Evolutionary conservation across 1,284 basidiomycete genomes (phyloP).

Genomic region (Microbotryum intermedium): DNA sequence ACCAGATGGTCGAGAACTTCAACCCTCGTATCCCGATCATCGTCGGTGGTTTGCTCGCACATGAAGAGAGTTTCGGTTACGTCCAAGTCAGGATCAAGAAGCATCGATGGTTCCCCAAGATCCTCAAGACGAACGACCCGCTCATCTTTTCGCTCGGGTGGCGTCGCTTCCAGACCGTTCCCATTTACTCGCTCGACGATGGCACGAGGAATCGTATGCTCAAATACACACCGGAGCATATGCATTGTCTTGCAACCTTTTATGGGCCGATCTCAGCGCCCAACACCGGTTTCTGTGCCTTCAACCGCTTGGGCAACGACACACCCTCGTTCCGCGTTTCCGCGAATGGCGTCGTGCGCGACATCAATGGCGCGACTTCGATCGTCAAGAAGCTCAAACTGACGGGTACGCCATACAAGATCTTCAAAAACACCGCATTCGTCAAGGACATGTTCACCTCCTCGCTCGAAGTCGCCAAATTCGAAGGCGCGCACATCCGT

Average conservation of each 20-base stretch:
- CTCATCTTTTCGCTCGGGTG: constrained; percentile 92
- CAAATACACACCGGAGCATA: constrained; percentile 99
- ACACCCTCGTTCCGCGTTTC: constrained; percentile 75
- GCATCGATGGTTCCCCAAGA: constrained; percentile 86
- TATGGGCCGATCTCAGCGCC: constrained; percentile 82
- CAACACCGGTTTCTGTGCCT: constrained; percentile 97
- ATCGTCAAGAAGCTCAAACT: constrained; percentile 99
- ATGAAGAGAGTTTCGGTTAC: constrained; percentile 87
- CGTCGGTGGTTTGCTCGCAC: constrained; percentile 81
- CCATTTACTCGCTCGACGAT: constrained; percentile 94
- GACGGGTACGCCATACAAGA: constrained; percentile 88
- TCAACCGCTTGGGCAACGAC: constrained; percentile 69
- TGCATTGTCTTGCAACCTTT: constrained; percentile 97
- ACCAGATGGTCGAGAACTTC: constrained; percentile 89
- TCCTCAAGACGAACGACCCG: constrained; percentile 95
- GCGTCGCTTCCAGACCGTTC: constrained; percentile 89
- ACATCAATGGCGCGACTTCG: constrained; percentile 80
- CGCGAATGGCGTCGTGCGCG: constrained; percentile 89
- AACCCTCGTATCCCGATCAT: constrained; percentile 84
- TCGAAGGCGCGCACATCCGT: constrained; percentile 90
- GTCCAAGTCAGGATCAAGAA: constrained; percentile 93
- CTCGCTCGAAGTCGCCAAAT: constrained; percentile 91
- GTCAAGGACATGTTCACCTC: constrained; percentile 95
- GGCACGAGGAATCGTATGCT: constrained; percentile 97
- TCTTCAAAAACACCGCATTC: constrained; percentile 99